Conservation (phyloP, 2,329 filamentous ascomycete species). For the Pseudocercospora macadamiae region DNA sequence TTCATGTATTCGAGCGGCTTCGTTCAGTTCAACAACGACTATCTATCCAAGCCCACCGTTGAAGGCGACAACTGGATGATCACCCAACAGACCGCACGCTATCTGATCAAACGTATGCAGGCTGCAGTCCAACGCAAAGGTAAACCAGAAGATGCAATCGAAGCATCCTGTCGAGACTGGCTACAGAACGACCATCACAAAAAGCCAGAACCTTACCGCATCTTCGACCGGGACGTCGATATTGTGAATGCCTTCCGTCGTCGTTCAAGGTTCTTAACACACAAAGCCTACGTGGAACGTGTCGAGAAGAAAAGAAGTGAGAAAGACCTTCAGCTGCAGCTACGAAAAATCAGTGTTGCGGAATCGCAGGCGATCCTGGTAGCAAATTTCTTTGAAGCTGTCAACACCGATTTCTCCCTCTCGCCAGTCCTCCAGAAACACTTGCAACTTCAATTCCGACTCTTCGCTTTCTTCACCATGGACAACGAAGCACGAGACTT, state of each 20-base stretch:
- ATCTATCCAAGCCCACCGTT: conserved; percentile 58
- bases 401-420: conserved; percentile 32
- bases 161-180: conserved; percentile 46
- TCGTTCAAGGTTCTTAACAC: conserved; percentile 48
- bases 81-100: conserved; percentile 55
- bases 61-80: conserved; percentile 64
- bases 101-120: conserved; percentile 57
- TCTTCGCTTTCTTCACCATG: conserved; percentile 54
- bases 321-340: conserved; percentile 50
- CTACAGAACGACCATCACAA: conserved; percentile 39
- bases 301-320: conserved; percentile 51
- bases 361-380: conserved; percentile 56
- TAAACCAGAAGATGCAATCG: conserved; percentile 43
- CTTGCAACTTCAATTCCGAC: conserved; percentile 49
- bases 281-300: conserved; percentile 49
- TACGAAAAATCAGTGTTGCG: conserved; percentile 47
- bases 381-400: conserved; percentile 50
- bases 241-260: conserved; percentile 52
- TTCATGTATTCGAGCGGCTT: conserved; percentile 58
- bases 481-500: conserved; percentile 51
- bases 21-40: conserved; percentile 56
- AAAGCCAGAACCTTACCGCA: conserved; percentile 35
- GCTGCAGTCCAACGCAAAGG: conserved; percentile 42
- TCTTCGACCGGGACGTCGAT: conserved; percentile 41
- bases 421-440: conserved; percentile 38